Conservation (phyloP, 225 moss, liverwort and hornwort genomes). For the Antitrichia curtipendula region DNA sequence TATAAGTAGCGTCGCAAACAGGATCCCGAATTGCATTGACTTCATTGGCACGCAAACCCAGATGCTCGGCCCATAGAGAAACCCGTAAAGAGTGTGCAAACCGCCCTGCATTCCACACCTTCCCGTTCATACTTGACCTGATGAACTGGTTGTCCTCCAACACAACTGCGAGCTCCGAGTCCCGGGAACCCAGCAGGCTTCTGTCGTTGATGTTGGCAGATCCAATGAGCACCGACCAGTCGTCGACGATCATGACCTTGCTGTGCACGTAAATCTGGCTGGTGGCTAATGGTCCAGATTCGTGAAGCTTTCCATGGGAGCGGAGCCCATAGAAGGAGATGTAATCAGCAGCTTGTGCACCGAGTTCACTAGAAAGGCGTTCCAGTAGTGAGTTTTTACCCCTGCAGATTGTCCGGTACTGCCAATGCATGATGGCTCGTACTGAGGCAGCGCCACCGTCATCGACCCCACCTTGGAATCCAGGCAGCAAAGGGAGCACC, state of each 20-base stretch:
- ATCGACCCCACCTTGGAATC: slow-evolving; percentile 52
- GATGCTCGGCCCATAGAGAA: slow-evolving; percentile 46
- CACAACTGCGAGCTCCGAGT: slow-evolving; percentile 47
- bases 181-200: slow-evolving; percentile 45
- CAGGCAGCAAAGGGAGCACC: slow-evolving; percentile 43
- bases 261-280: slow-evolving; percentile 61
- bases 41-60: slow-evolving; percentile 29
- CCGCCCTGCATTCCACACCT: slow-evolving; percentile 46
- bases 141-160: slow-evolving; percentile 46
- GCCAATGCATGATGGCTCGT: slow-evolving; percentile 61
- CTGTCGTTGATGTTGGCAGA: slow-evolving; percentile 53
- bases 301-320: slow-evolving; percentile 43
- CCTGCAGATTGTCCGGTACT: slow-evolving; percentile 49
- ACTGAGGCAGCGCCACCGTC: slow-evolving; percentile 52
- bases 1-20: slow-evolving; percentile 40
- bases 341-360: slow-evolving; percentile 16
- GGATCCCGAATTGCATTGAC: slow-evolving; percentile 28
- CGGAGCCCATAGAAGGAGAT: slow-evolving; percentile 48
- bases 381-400: slow-evolving; percentile 32
- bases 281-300: slow-evolving; percentile 34
- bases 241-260: slow-evolving; percentile 55
- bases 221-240: slow-evolving; percentile 46
- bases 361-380: slow-evolving; percentile 28
- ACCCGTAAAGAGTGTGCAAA: slow-evolving; percentile 48
- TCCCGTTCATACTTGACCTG: slow-evolving; percentile 46